Evolutionary conservation across 2,329 filamentous ascomycete species (phyloP).

Genomic region (Knufia petricola): DNA sequence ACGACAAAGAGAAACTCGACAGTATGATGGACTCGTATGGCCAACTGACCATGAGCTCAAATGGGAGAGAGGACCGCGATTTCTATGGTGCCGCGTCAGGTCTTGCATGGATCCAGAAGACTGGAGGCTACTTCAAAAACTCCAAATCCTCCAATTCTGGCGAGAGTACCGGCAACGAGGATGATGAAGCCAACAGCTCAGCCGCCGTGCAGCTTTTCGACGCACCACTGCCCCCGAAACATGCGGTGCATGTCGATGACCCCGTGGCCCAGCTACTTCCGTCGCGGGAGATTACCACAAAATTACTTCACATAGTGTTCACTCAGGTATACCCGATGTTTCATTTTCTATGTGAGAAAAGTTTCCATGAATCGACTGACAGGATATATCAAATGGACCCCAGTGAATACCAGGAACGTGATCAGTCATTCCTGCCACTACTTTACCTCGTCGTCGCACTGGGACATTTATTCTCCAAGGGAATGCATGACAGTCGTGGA

Average conservation of each 20-base stretch:
- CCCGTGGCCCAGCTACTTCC: conserved; percentile 12
- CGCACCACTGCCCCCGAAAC: conserved; percentile 14
- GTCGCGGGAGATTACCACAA: conserved; percentile 11
- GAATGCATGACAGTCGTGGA: conserved; percentile 13
- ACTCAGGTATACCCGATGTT: conserved; percentile 13
- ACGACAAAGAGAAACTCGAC: conserved; percentile 11
- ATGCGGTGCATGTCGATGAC: conserved; percentile 7
- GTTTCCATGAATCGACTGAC: conserved; percentile 14
- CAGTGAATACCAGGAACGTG: conserved; percentile 13
- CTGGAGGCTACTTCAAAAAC: conserved; percentile 13
- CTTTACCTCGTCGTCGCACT: conserved; percentile 14
- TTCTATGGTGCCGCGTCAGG: conserved; percentile 17
- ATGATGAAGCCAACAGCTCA: neutral
- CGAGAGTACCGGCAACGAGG: neutral
- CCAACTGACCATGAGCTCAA: conserved; percentile 10
- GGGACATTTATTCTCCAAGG: conserved; percentile 15
- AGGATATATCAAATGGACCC: conserved; percentile 16
- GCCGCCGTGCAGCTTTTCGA: conserved; percentile 16
- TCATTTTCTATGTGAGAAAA: conserved; percentile 14
- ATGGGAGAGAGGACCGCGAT: conserved; percentile 7
- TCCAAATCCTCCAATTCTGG: neutral
- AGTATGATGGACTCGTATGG: conserved; percentile 18
- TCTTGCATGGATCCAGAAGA: conserved; percentile 16
- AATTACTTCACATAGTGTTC: conserved; percentile 13
- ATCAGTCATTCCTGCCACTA: conserved; percentile 16